A percentile compares a stretch with the other conserved stretches of the same genome.
These are phyloP conservation scores for Stachybotrys echinatus DNA, from an alignment of 2,329 filamentous ascomycete species.

Conservation along the genomic window DNA sequence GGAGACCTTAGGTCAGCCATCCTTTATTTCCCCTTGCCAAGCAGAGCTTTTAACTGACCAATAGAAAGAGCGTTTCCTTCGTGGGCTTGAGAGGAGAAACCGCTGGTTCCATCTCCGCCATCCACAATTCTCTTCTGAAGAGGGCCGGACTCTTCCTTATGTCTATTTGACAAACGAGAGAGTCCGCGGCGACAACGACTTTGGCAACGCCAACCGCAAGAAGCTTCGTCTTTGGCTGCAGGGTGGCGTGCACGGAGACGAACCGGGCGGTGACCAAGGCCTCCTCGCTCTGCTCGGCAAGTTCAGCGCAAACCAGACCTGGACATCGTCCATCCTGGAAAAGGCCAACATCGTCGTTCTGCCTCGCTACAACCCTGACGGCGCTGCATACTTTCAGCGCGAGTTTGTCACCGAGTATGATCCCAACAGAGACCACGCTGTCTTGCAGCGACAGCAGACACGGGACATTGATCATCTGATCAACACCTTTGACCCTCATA, in stretches of 20 bases:
- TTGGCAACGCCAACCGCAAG: neutral
- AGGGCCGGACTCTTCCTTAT: slow-evolving; percentile 13
- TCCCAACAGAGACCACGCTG: slow-evolving; percentile 7
- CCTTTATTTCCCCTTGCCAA: no score
- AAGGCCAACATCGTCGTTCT: slow-evolving; percentile 6
- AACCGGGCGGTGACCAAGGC: slow-evolving; percentile 7
- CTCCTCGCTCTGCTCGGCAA: slow-evolving; percentile 8
- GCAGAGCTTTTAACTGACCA: no score
- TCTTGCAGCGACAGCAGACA: slow-evolving; percentile 6
- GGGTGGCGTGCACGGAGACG: slow-evolving; percentile 6
- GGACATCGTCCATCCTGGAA: slow-evolving; percentile 4
- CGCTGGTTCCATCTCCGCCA: slow-evolving; percentile 12
- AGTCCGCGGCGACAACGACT: no score
- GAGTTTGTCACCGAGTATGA: slow-evolving; percentile 6
- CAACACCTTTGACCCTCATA: slow-evolving; percentile 6
- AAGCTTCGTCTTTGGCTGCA: slow-evolving; percentile 9
- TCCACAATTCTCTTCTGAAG: slow-evolving; percentile 11
- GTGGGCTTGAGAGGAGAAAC: slow-evolving; percentile 7
- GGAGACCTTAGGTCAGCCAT: neutral
- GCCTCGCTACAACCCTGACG: slow-evolving; percentile 8
- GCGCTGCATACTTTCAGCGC: slow-evolving; percentile 7
- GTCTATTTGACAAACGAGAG: slow-evolving; percentile 8
- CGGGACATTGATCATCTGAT: slow-evolving; percentile 4
- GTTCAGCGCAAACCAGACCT: slow-evolving; percentile 4
- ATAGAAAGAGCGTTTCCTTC: slow-evolving; percentile 1